A percentile compares a stretch with the other conserved stretches of the same genome.
Conservation (phyloP, 2,329 filamentous ascomycete species). For the Rhynchosporium graminicola region DNA sequence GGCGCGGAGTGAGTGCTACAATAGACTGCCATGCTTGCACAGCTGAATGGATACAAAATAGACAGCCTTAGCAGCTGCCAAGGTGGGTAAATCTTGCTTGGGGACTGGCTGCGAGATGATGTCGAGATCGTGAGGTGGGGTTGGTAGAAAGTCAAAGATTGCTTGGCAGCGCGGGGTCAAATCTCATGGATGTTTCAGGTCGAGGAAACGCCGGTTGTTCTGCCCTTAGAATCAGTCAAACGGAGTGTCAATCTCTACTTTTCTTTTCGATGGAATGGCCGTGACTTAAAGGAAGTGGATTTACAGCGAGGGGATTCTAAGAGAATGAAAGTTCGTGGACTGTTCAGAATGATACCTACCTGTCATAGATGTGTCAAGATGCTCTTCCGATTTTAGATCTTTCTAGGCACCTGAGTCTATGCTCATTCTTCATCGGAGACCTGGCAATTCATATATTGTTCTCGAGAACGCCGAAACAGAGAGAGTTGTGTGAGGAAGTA, state of each 20-base stretch:
- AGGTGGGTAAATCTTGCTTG: constrained; percentile 8
- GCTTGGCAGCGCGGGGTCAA: constrained; percentile 13
- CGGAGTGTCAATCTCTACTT: no score
- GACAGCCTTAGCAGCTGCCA: constrained; percentile 9
- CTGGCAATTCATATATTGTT: no score
- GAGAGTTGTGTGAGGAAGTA: no score
- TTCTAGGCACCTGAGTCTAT: no score
- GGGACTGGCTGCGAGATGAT: constrained; percentile 36
- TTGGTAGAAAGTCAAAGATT: neutral
- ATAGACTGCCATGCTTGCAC: constrained; percentile 4
- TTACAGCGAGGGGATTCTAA: no score
- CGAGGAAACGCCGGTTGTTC: neutral
- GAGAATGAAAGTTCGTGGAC: no score
- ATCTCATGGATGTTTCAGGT: neutral
- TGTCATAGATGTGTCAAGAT: no score
- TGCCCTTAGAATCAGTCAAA: no score
- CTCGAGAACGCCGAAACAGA: no score
- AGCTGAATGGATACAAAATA: neutral
- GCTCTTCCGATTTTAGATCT: no score
- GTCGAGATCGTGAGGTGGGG: constrained; percentile 43
- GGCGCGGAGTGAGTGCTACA: neutral
- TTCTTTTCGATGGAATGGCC: neutral
- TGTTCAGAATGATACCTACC: no score
- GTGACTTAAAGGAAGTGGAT: neutral
- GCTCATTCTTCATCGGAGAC: no score